Evolutionary conservation across 148 eudicot genomes (phyloP).

Genomic region (Silene latifolia): DNA sequence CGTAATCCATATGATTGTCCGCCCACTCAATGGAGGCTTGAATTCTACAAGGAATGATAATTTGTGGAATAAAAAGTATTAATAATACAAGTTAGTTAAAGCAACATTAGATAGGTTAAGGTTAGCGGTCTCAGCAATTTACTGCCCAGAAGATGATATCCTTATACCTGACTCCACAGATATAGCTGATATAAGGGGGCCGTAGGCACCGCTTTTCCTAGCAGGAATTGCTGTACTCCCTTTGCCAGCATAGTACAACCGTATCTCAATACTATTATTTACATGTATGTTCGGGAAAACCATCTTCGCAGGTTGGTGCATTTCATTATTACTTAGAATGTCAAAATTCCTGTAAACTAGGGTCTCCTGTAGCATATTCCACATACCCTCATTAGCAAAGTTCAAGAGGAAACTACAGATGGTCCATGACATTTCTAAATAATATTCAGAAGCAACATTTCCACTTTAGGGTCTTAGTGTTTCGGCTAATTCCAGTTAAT

Average conservation of each 20-base stretch:
- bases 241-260: slow-evolving; percentile 51
- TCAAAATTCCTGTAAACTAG: slow-evolving; percentile 41
- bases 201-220: slow-evolving; percentile 39
- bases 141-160: background rate
- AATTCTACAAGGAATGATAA: slow-evolving; percentile 20
- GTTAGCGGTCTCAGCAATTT: no score
- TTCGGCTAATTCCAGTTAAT: no score
- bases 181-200: slow-evolving; percentile 61
- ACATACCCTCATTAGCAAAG: no score
- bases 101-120: background rate
- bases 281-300: slow-evolving; percentile 24
- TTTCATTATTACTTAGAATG: slow-evolving; percentile 34
- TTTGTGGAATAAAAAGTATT: background rate
- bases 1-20: slow-evolving; percentile 24
- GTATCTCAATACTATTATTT: slow-evolving; percentile 41
- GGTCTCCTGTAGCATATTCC: slow-evolving; percentile 25
- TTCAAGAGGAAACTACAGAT: no score
- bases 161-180: slow-evolving; percentile 44
- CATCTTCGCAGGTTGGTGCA: slow-evolving; percentile 23
- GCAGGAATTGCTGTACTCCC: slow-evolving; percentile 50
- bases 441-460: no score
- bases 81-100: no score
- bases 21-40: slow-evolving; percentile 24
- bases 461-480: no score
- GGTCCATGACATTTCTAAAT: no score